Percentiles rank a stretch among this genome's conserved stretches.
phyloP scores from a whole-genome alignment of 352 stramenopile genomes.

The Phytophthora multivora region DNA sequence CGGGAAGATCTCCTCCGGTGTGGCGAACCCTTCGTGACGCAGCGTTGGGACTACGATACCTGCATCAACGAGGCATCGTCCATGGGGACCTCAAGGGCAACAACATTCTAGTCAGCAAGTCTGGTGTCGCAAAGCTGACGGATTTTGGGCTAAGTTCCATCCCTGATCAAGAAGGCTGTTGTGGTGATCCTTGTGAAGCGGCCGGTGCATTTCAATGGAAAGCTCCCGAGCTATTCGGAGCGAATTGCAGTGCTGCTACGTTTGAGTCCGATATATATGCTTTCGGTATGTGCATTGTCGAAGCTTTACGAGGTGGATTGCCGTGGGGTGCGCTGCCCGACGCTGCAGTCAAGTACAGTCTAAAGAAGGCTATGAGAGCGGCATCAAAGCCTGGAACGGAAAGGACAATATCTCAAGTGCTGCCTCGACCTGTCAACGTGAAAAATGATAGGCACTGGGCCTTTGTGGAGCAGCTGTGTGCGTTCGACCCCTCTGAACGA shows the following conservation, averaged over 20 bases:
- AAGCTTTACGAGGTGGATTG: constrained; percentile 30
- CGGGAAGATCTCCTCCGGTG: constrained; percentile 1
- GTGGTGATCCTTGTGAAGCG: not conserved
- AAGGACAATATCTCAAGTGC: constrained; percentile 10
- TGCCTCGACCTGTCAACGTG: constrained; percentile 9
- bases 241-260: constrained; percentile 21
- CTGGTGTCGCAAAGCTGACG: constrained; percentile 28
- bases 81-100: constrained; percentile 31
- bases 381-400: not conserved
- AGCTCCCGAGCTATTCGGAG: constrained; percentile 29
- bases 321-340: constrained; percentile 30
- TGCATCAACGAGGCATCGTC: constrained; percentile 29
- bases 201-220: constrained; percentile 34
- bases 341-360: constrained; percentile 9
- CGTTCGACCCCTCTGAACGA: constrained; percentile 13
- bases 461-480: constrained; percentile 17
- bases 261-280: constrained; percentile 37
- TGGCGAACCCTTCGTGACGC: constrained; percentile 28
- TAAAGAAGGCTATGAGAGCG: constrained; percentile 6
- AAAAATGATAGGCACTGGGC: constrained; percentile 13
- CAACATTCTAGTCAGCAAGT: constrained; percentile 27
- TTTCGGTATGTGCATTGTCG: constrained; percentile 41
- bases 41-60: constrained; percentile 28
- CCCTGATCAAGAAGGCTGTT: not conserved
- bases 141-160: constrained; percentile 30